Conservation (phyloP, 495 filamentous ascomycete genomes). For the Talaromyces stipitatus region DNA sequence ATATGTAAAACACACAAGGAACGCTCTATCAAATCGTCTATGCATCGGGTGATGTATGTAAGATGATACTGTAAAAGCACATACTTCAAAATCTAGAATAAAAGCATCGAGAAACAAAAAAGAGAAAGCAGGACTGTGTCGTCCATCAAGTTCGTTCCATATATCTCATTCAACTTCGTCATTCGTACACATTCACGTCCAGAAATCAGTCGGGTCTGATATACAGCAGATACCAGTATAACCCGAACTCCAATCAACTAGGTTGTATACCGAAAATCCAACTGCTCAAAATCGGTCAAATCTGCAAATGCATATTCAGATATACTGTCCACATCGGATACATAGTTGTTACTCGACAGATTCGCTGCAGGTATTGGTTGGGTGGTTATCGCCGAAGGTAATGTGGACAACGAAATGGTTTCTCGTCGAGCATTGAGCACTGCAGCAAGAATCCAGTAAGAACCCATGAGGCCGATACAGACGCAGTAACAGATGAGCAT, state of each 20-base stretch:
- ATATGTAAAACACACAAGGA: background rate
- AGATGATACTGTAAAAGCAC: background rate
- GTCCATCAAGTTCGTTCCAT: background rate
- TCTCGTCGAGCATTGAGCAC: constrained; percentile 13
- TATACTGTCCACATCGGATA: background rate
- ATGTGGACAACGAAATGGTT: background rate
- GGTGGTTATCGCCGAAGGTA: background rate
- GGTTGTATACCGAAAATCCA: constrained; percentile 18
- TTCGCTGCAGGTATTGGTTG: background rate
- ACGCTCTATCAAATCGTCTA: background rate
- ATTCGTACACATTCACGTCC: background rate
- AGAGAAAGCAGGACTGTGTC: background rate
- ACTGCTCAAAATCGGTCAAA: constrained; percentile 22
- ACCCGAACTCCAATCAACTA: background rate
- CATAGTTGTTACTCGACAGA: background rate
- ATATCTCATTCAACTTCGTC: background rate
- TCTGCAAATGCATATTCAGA: constrained; percentile 17
- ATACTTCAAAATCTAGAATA: background rate
- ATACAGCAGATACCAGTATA: too few relatives aligned
- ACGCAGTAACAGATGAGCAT: constrained; percentile 24
- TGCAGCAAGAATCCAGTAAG: constrained; percentile 19
- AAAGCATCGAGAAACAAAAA: background rate
- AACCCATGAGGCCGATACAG: constrained; percentile 17
- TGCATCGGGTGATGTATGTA: background rate
- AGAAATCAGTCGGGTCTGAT: background rate